These are phyloP conservation scores for Phaeosphaeria sp. DNA, from an alignment of 2,329 filamentous ascomycete genomes.

Conservation along the genomic window DNA sequence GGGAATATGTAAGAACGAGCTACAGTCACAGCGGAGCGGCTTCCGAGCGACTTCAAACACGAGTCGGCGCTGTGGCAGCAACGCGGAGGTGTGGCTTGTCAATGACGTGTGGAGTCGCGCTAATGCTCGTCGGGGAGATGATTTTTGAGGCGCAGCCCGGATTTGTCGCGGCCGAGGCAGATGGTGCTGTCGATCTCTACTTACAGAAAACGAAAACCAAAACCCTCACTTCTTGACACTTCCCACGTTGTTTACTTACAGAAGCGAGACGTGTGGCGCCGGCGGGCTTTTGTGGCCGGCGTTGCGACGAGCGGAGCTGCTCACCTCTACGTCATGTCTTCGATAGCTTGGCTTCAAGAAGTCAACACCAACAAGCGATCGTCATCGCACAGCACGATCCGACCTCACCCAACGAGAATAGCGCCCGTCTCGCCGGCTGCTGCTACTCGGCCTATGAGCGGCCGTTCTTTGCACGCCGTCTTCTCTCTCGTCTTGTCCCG, in stretches of 20 bases:
- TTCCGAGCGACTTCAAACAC: slow-evolving; percentile 11
- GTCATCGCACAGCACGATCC: slow-evolving; percentile 21
- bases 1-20: slow-evolving; percentile 12
- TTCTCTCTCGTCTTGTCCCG: slow-evolving; percentile 3
- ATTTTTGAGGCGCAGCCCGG: slow-evolving; percentile 23
- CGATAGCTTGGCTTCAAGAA: slow-evolving; percentile 7
- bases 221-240: not conserved
- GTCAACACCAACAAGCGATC: slow-evolving; percentile 13
- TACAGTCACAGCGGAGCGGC: slow-evolving; percentile 4
- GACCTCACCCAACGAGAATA: slow-evolving; percentile 11
- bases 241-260: not conserved
- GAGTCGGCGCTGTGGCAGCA: slow-evolving; percentile 11
- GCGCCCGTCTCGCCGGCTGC: slow-evolving; percentile 11
- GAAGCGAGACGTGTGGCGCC: not conserved
- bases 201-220: not conserved
- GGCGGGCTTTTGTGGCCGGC: slow-evolving; percentile 1
- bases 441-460: slow-evolving; percentile 8
- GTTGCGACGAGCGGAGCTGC: not conserved
- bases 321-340: slow-evolving; percentile 19
- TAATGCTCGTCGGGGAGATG: slow-evolving; percentile 8
- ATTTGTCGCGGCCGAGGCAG: slow-evolving; percentile 16
- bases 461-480: slow-evolving; percentile 3
- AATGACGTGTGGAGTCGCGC: slow-evolving; percentile 26
- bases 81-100: slow-evolving; percentile 20
- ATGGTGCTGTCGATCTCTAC: slow-evolving; percentile 24